phyloP scores from a whole-genome alignment of 371 early-diverging fungal genomes.

The Mucor indicus region DNA sequence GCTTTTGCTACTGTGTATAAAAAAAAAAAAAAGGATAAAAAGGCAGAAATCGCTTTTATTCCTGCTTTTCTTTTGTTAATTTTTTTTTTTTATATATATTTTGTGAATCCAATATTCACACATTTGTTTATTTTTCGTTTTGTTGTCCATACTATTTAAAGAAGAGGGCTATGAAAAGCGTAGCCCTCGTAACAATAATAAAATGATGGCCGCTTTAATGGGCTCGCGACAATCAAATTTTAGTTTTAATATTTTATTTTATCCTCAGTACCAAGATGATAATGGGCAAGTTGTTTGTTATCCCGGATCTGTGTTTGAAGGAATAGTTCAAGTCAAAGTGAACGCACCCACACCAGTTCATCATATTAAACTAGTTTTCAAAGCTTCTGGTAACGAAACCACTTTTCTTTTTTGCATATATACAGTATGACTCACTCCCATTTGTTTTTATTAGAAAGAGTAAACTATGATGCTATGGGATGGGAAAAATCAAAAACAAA shows the following conservation, averaged over 20 bases:
- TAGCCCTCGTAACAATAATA: slow-evolving; percentile 19
- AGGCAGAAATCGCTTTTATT: background rate
- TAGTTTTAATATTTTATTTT: slow-evolving; percentile 12
- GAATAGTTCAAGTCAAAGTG: slow-evolving; percentile 20
- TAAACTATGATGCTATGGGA: slow-evolving; percentile 31
- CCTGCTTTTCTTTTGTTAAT: background rate
- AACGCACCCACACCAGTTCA: slow-evolving; percentile 12
- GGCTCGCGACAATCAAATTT: slow-evolving; percentile 11
- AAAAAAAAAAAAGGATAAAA: background rate
- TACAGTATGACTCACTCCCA: background rate
- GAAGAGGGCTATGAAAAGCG: slow-evolving; percentile 25
- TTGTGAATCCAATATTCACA: background rate
- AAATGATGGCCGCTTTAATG: slow-evolving; percentile 17
- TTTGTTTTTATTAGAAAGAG: slow-evolving; percentile 19
- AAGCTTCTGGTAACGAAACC: slow-evolving; percentile 16
- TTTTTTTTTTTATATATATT: background rate
- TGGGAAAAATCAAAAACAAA: slow-evolving; percentile 23
- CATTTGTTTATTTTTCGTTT: background rate
- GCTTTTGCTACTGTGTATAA: slow-evolving; percentile 4
- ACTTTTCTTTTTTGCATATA: too few species aligned
- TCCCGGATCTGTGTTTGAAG: slow-evolving; percentile 34
- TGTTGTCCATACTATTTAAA: slow-evolving; percentile 27
- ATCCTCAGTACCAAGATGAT: slow-evolving; percentile 24
- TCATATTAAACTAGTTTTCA: slow-evolving; percentile 28
- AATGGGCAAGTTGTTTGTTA: slow-evolving; percentile 21